Evolutionary conservation across 108 stramenopile species (phyloP), one percentile per base, ranked within the genome.

Genomic region (Schizochytrium sp.): DNA sequence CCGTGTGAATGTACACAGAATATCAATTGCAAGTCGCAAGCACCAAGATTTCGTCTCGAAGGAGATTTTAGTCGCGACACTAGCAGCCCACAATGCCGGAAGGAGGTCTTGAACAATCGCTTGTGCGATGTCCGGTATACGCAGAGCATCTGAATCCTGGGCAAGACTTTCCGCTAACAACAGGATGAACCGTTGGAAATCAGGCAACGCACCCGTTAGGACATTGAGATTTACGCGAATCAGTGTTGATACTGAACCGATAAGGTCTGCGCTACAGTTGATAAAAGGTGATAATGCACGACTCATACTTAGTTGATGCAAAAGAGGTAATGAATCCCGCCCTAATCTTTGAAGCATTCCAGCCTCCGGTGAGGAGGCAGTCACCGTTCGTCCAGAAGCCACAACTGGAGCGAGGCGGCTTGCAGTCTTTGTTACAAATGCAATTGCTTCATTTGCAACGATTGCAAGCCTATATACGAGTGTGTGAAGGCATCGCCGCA

Each of bases 311-410:
- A 83, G 47, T 38, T 83, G 47, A 5, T 55, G 28, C 5, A 83
- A 28, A 10, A 83, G 45, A 7, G 76, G 76, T n/a, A 83, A 28
- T 5, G 76, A 10, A 13, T 83, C 76, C 17, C 53, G 47, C 55
- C 50, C 53, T 5, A 83, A n/a, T 50, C 76, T 10, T 53, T 83
- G 76, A n/a, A 83, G 3, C 5, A 83, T 12, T 5, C 76, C 53
- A 10, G 76, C 76, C 76, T 83, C 76, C 17, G 76, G 76, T 47
- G 50, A 55, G 38, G 76, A 83, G 5, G 76, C 76, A 5, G 76
- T 83, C 17, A 83, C 53, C 1, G 53, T n/a, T 40, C 76, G 76
- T 28, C 76, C 50, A 8, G 76, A 83, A n/a, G 50, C 76, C 28
- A 50, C 1, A 7, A 83, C 47, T 53, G 76, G 76, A 0, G 50